A percentile compares a stretch with the other conserved stretches of the same genome.
These are phyloP conservation scores for Erodium trifolium DNA, from an alignment of 441 rosid genomes.

Conservation along the genomic window DNA sequence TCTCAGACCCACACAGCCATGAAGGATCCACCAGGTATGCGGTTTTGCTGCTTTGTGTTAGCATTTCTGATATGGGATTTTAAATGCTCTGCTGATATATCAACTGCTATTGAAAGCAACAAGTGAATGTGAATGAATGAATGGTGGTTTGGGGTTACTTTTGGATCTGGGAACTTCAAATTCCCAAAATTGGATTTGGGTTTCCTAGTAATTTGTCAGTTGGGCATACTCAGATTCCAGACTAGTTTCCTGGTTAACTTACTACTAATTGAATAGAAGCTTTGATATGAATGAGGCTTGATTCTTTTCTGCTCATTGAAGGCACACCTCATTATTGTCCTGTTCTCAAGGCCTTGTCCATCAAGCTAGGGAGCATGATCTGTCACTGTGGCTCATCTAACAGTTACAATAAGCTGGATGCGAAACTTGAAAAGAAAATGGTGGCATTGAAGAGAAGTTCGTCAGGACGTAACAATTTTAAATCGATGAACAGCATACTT, in stretches of 20 bases:
- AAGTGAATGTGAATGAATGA: not conserved
- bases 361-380: constrained; percentile 35
- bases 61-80: constrained; percentile 3
- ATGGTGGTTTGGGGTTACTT: not conserved
- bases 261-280: not conserved
- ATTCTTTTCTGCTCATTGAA: constrained; percentile 19
- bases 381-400: constrained; percentile 38
- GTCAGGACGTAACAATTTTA: constrained; percentile 36
- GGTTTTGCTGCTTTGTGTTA: not conserved
- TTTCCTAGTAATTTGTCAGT: not conserved
- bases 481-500: constrained; percentile 55
- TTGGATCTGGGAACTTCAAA: not conserved
- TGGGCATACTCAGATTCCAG: not conserved
- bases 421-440: constrained; percentile 58
- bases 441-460: constrained; percentile 45
- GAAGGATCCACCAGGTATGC: constrained; percentile 2
- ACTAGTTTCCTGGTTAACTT: too few species aligned
- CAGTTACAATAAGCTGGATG: constrained; percentile 51
- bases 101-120: not conserved
- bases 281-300: not conserved
- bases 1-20: constrained; percentile 1
- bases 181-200: not conserved
- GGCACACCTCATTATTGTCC: constrained; percentile 27
- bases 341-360: constrained; percentile 33
- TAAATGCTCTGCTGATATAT: not conserved